phyloP scores from a whole-genome alignment of 1,139 yeast genomes.

The Saccharomyces hybrid region DNA sequence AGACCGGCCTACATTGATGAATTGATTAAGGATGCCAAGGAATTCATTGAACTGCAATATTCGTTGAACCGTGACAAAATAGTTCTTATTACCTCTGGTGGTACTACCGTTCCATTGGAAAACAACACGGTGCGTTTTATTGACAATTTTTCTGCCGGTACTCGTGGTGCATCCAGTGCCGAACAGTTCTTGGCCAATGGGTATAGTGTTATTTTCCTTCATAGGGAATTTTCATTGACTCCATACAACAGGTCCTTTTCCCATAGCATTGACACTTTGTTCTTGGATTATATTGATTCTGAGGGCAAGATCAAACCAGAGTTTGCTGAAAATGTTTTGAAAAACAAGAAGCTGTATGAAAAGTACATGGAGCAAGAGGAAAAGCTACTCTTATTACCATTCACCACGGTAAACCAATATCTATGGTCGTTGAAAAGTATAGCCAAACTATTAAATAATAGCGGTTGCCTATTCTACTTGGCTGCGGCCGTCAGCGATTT shows the following conservation, averaged over 20 bases:
- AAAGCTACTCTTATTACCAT: constrained; percentile 61
- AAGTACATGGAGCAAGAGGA: constrained; percentile 38
- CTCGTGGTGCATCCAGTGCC: constrained; percentile 94
- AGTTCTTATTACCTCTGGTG: constrained; percentile 91
- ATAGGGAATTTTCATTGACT: constrained; percentile 81
- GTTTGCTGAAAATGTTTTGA: constrained; percentile 55
- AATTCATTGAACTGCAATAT: constrained; percentile 51
- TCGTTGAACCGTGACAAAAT: constrained; percentile 42
- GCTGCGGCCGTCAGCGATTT: constrained; percentile 98
- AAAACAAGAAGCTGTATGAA: constrained; percentile 59
- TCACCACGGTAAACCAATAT: constrained; percentile 92
- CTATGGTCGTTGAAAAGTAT: constrained; percentile 69
- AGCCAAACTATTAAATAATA: constrained; percentile 50
- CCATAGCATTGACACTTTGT: constrained; percentile 68
- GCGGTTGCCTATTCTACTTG: constrained; percentile 68
- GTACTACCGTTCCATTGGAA: constrained; percentile 95
- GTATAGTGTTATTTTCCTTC: constrained; percentile 86
- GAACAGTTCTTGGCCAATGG: constrained; percentile 80
- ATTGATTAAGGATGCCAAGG: constrained; percentile 47
- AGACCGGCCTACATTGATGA: constrained; percentile 69
- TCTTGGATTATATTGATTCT: constrained; percentile 69
- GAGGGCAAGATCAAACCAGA: constrained; percentile 49
- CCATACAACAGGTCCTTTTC: constrained; percentile 88
- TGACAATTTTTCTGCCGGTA: constrained; percentile 95
- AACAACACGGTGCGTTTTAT: constrained; percentile 93